A percentile compares a stretch with the other conserved stretches of the same genome.
phyloP scores from a whole-genome alignment of 2,329 filamentous ascomycete genomes.

The Microthyrium microscopicum region DNA sequence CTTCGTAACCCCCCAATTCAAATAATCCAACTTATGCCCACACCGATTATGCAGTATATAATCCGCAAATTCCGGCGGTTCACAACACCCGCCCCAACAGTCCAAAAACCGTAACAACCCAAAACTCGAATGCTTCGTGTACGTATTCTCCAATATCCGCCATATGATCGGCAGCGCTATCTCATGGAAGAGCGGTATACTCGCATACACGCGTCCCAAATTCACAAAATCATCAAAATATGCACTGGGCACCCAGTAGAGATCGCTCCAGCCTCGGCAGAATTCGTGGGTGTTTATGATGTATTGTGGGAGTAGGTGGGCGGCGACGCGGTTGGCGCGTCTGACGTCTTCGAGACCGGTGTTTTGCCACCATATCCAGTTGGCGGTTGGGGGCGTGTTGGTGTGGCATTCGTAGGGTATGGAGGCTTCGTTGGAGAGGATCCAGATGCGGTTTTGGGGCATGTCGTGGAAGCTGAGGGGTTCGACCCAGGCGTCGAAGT shows the following conservation, averaged over 20 bases:
- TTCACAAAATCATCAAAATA: conserved; percentile 18
- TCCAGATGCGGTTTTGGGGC: conserved; percentile 15
- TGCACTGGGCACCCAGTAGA: conserved; percentile 18
- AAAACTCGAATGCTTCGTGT: conserved; percentile 6
- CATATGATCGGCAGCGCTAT: conserved; percentile 17
- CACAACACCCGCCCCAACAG: conserved; percentile 3
- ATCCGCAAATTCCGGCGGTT: not conserved
- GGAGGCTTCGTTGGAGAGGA: conserved; percentile 12
- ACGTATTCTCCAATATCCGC: conserved; percentile 16
- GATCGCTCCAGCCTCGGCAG: conserved; percentile 18
- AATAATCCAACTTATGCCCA: not conserved
- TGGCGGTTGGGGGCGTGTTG: conserved; percentile 8
- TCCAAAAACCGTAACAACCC: not conserved
- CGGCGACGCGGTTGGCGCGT: no score
- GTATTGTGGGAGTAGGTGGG: conserved; percentile 13
- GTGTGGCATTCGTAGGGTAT: conserved; percentile 12
- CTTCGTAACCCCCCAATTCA: no score
- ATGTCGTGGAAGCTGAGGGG: conserved; percentile 14
- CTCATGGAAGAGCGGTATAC: conserved; percentile 15
- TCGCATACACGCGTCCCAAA: conserved; percentile 13
- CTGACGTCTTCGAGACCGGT: conserved; percentile 11
- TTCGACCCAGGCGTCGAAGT: conserved; percentile 20
- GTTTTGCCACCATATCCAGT: conserved; percentile 13
- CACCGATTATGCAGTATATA: not conserved
- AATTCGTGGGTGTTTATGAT: conserved; percentile 12